Conservation (phyloP, 2,329 filamentous ascomycete genomes). For the Cladobotryum mycophilum region DNA sequence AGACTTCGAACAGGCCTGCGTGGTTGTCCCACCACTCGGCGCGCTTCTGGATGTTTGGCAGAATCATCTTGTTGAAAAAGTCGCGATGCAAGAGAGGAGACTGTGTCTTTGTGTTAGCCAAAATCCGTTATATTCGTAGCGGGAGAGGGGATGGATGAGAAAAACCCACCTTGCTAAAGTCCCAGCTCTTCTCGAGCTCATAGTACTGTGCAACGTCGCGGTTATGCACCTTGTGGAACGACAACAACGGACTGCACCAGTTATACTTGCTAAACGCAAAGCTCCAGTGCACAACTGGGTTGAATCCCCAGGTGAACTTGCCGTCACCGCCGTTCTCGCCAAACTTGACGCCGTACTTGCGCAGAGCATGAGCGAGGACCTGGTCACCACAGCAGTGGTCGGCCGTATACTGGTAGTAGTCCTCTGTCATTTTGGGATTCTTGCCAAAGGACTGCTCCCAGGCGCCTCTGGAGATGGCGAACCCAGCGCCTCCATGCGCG, state of each 20-base stretch:
- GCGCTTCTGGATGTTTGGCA: conserved; percentile 13
- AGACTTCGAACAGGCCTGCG: conserved; percentile 15
- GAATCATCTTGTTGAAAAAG: conserved; percentile 18
- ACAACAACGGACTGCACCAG: conserved; percentile 20
- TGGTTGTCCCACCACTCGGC: conserved; percentile 21
- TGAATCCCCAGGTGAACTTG: conserved; percentile 21
- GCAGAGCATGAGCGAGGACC: conserved; percentile 17
- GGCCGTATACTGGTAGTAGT: conserved; percentile 18
- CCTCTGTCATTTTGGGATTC: conserved; percentile 14
- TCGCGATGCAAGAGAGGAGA: conserved; percentile 18
- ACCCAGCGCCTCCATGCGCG: conserved; percentile 20
- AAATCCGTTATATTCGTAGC: too few relatives aligned
- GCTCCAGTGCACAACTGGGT: conserved; percentile 19
- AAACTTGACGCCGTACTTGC: conserved; percentile 17
- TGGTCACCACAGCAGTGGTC: conserved; percentile 22
- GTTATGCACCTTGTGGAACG: conserved; percentile 21
- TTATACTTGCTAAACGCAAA: conserved; percentile 18
- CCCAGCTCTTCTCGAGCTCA: conserved; percentile 18
- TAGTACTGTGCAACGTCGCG: conserved; percentile 19
- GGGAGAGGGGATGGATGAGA: too few relatives aligned
- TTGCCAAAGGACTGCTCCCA: conserved; percentile 19
- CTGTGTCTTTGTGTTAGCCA: too few relatives aligned
- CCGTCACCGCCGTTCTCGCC: conserved; percentile 21
- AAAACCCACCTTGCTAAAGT: conserved; percentile 13
- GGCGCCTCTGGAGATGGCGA: conserved; percentile 18